Evolutionary conservation across 768 basidiomycete species (phyloP).

Genomic region (Vararia minispora): DNA sequence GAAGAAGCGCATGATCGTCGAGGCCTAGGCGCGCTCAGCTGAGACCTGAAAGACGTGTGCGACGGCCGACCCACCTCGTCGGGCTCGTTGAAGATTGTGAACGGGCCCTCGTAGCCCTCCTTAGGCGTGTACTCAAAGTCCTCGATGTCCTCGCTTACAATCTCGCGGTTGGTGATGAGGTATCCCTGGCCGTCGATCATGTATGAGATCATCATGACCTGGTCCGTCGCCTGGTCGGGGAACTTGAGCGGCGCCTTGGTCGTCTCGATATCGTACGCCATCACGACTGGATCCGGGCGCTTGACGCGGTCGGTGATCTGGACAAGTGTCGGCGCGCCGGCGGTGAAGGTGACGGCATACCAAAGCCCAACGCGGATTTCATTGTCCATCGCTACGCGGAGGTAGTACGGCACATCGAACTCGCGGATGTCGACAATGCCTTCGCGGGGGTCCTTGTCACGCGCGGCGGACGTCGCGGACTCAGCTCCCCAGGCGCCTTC

Average conservation of each 20-base stretch:
- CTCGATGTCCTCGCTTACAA: slow-evolving; percentile 94
- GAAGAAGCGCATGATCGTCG: slow-evolving; percentile 80
- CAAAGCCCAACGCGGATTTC: slow-evolving; percentile 97
- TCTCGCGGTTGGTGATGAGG: slow-evolving; percentile 95
- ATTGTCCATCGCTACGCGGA: slow-evolving; percentile 98
- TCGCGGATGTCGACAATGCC: slow-evolving; percentile 91
- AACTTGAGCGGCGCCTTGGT: slow-evolving; percentile 99
- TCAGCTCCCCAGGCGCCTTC: slow-evolving; percentile 54
- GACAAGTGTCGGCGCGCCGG: slow-evolving; percentile 65
- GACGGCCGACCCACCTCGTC: slow-evolving; percentile 57
- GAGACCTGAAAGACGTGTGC: slow-evolving; percentile 1
- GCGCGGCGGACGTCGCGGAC: slow-evolving; percentile 24
- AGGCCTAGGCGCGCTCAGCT: slow-evolving; percentile 37
- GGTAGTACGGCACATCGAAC: slow-evolving; percentile 94
- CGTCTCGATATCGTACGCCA: slow-evolving; percentile 99
- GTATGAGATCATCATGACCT: slow-evolving; percentile 99
- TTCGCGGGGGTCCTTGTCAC: slow-evolving; percentile 78
- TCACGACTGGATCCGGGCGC: slow-evolving; percentile 96
- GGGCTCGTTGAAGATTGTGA: slow-evolving; percentile 88
- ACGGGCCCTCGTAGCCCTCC: slow-evolving; percentile 95
- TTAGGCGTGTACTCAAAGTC: slow-evolving; percentile 99
- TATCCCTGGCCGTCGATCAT: slow-evolving; percentile 98
- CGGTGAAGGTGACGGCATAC: slow-evolving; percentile 81
- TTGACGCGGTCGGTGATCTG: slow-evolving; percentile 80
- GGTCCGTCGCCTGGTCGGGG: slow-evolving; percentile 90